Evolutionary conservation across 495 filamentous ascomycete species (phyloP).

Genomic region (Neurospora sp.): DNA sequence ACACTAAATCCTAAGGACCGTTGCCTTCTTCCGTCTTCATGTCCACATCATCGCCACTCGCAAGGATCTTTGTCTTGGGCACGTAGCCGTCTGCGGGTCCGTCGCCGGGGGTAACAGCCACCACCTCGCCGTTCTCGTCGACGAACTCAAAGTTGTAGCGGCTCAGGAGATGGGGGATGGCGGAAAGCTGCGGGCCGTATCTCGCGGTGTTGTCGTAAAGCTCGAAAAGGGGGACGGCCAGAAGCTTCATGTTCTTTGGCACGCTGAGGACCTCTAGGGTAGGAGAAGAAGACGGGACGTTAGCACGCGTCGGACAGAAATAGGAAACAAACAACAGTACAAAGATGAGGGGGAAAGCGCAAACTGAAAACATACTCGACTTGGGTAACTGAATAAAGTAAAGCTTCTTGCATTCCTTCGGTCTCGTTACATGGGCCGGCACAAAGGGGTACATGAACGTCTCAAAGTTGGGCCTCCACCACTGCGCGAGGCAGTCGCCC

Average conservation of each 20-base stretch:
- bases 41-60: slow-evolving; percentile 58
- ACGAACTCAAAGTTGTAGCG: slow-evolving; percentile 97
- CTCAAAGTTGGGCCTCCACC: slow-evolving; percentile 98
- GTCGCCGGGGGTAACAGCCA: slow-evolving; percentile 73
- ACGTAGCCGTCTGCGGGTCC: slow-evolving; percentile 34
- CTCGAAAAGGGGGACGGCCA: slow-evolving; percentile 94
- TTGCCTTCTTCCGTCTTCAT: slow-evolving; percentile 26
- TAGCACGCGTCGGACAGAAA: slow-evolving; percentile 6
- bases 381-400: slow-evolving; percentile 92
- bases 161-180: slow-evolving; percentile 87
- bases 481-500: slow-evolving; percentile 88
- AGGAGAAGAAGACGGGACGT: slow-evolving; percentile 1
- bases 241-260: slow-evolving; percentile 98
- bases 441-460: slow-evolving; percentile 99
- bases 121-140: slow-evolving; percentile 85
- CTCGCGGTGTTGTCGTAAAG: slow-evolving; percentile 93
- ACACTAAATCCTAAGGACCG: neutral
- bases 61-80: slow-evolving; percentile 63
- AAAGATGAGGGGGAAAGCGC: too few species aligned
- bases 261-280: slow-evolving; percentile 82
- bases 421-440: slow-evolving; percentile 86
- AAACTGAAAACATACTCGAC: slow-evolving; percentile 55
- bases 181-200: slow-evolving; percentile 91
- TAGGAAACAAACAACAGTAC: too few species aligned
- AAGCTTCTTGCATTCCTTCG: slow-evolving; percentile 98